A percentile compares a stretch with the other conserved stretches of the same genome.
These are phyloP conservation scores for Thalassiosira ordinaria DNA, from an alignment of 352 stramenopile species.

Conservation along the genomic window DNA sequence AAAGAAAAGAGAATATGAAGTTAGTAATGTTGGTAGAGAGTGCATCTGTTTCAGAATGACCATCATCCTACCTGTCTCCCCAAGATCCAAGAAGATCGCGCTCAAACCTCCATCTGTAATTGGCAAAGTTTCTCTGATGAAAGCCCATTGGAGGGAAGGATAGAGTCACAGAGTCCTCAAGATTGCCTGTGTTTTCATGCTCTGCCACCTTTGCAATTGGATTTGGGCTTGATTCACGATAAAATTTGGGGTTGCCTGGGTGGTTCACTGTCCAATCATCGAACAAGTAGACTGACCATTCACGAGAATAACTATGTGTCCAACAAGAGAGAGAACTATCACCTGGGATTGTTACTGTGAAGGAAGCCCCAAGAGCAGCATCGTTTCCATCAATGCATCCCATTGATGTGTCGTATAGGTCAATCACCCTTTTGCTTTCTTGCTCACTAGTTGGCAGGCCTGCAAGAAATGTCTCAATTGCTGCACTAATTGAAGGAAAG, in stretches of 20 bases:
- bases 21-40: conserved; percentile 1
- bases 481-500: conserved; percentile 30
- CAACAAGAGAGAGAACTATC: conserved; percentile 30
- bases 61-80: conserved; percentile 33
- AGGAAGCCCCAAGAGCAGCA: conserved; percentile 33
- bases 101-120: conserved; percentile 47
- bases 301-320: conserved; percentile 42
- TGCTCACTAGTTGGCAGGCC: conserved; percentile 10
- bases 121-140: conserved; percentile 42
- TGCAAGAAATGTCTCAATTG: conserved; percentile 18
- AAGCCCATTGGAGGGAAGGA: conserved; percentile 35
- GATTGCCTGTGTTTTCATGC: conserved; percentile 35
- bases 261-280: conserved; percentile 47
- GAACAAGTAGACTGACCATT: conserved; percentile 51
- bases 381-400: conserved; percentile 23
- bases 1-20: neutral
- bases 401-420: conserved; percentile 21
- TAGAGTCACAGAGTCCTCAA: conserved; percentile 47
- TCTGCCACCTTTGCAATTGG: conserved; percentile 44
- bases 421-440: conserved; percentile 36
- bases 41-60: no score
- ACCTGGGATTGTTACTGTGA: conserved; percentile 45
- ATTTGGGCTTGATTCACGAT: conserved; percentile 34
- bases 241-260: conserved; percentile 42
- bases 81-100: conserved; percentile 31